These are phyloP conservation scores for Kodamaea alishanica DNA, from an alignment of 1,139 yeast genomes.

Conservation along the genomic window DNA sequence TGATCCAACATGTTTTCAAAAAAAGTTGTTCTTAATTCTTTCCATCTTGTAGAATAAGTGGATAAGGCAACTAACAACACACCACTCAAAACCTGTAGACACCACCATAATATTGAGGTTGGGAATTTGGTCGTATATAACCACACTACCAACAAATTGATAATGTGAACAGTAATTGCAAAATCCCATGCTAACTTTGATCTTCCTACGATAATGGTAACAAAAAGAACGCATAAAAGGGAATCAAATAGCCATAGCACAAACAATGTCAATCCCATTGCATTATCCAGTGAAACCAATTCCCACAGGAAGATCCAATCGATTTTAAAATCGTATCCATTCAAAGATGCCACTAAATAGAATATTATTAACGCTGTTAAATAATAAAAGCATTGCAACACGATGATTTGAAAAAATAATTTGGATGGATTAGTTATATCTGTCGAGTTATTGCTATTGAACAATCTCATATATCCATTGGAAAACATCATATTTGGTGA, in stretches of 20 bases:
- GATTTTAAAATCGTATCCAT: conserved; percentile 60
- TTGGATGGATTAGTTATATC: conserved; percentile 39
- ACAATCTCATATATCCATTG: conserved; percentile 26
- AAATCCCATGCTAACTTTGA: conserved; percentile 95
- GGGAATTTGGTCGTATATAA: conserved; percentile 66
- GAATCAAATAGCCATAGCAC: conserved; percentile 80
- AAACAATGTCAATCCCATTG: conserved; percentile 73
- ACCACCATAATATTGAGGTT: conserved; percentile 76
- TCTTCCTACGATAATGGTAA: conserved; percentile 85
- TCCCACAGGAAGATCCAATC: conserved; percentile 85
- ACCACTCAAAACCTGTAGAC: conserved; percentile 66
- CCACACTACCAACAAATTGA: conserved; percentile 72
- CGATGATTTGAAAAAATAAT: conserved; percentile 51
- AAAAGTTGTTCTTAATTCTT: conserved; percentile 81
- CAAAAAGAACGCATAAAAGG: conserved; percentile 70
- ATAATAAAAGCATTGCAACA: conserved; percentile 66
- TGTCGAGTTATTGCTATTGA: conserved; percentile 22
- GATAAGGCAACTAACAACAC: conserved; percentile 71
- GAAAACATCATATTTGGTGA: conserved; percentile 8
- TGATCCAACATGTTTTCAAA: conserved; percentile 73
- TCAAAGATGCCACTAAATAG: conserved; percentile 51
- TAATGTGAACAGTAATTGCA: conserved; percentile 82
- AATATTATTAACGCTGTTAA: conserved; percentile 57
- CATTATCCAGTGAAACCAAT: conserved; percentile 66
- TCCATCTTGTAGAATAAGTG: conserved; percentile 85